Conservation (phyloP, 2,329 filamentous ascomycete genomes). For the Nemania diffusa region DNA sequence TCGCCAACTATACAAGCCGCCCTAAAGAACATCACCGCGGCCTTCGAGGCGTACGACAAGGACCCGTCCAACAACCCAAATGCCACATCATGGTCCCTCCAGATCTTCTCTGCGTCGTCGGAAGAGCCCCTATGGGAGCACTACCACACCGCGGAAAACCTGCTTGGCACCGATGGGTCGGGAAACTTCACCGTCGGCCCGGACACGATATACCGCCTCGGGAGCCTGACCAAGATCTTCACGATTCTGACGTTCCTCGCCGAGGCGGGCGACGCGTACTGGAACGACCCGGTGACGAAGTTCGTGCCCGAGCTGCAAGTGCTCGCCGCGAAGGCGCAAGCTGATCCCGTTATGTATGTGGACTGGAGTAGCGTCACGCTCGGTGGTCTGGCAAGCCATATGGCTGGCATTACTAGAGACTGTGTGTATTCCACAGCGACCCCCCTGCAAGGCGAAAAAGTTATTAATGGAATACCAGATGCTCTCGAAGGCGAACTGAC, state of each 20-base stretch:
- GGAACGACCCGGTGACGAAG: slow-evolving; percentile 46
- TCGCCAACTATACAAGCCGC: slow-evolving; percentile 46
- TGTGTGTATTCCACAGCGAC: slow-evolving; percentile 35
- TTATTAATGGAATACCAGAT: slow-evolving; percentile 31
- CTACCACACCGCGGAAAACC: slow-evolving; percentile 45
- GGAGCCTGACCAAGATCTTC: slow-evolving; percentile 49
- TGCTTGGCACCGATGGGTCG: slow-evolving; percentile 33
- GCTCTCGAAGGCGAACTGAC: slow-evolving; percentile 46
- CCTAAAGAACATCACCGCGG: slow-evolving; percentile 47
- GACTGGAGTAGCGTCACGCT: slow-evolving; percentile 44
- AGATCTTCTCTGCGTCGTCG: slow-evolving; percentile 46
- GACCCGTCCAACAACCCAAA: slow-evolving; percentile 46
- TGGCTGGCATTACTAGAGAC: slow-evolving; percentile 47
- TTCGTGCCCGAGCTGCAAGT: slow-evolving; percentile 45
- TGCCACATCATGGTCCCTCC: slow-evolving; percentile 51
- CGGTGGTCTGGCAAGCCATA: slow-evolving; percentile 48
- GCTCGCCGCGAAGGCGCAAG: slow-evolving; percentile 38
- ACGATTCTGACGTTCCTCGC: slow-evolving; percentile 47
- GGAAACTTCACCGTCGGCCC: slow-evolving; percentile 42
- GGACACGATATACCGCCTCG: slow-evolving; percentile 47
- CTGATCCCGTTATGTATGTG: slow-evolving; percentile 42
- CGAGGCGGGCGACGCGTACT: slow-evolving; percentile 45
- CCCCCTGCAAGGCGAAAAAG: too few species aligned
- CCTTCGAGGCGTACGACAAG: slow-evolving; percentile 44
- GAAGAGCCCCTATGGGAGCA: slow-evolving; percentile 45